These are phyloP conservation scores for Hemileia vastatrix DNA, from an alignment of 1,284 basidiomycete species.

Conservation along the genomic window DNA sequence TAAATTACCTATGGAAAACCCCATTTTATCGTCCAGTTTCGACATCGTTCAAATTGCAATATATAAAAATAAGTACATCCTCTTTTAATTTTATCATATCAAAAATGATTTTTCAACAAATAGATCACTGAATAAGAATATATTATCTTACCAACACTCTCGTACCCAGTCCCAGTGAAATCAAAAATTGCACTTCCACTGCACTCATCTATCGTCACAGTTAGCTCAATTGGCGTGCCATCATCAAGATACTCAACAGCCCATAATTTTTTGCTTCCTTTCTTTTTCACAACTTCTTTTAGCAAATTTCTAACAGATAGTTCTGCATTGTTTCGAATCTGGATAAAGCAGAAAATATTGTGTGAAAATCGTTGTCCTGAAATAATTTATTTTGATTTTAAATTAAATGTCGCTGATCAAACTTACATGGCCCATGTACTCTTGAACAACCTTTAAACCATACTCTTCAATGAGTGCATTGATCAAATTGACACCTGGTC, in stretches of 20 bases:
- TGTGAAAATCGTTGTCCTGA: neutral
- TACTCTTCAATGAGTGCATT: constrained; percentile 71
- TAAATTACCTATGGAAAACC: constrained; percentile 14
- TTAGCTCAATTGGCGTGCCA: constrained; percentile 72
- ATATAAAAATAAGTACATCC: too few species aligned
- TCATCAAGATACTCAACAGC: constrained; percentile 76
- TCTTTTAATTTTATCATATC: too few species aligned
- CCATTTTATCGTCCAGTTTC: too few species aligned
- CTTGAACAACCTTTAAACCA: constrained; percentile 72
- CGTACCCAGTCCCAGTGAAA: constrained; percentile 57
- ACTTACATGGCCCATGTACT: constrained; percentile 67
- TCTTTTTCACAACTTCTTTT: constrained; percentile 59
- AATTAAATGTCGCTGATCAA: neutral
- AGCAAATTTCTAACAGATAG: constrained; percentile 74
- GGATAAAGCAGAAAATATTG: constrained; percentile 32
- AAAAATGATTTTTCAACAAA: too few species aligned
- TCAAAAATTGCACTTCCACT: constrained; percentile 77
- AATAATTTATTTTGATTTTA: neutral
- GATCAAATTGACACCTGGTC: constrained; percentile 35
- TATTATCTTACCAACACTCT: constrained; percentile 30
- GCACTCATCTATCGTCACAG: constrained; percentile 65
- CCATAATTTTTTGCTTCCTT: constrained; percentile 55
- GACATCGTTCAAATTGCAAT: too few species aligned
- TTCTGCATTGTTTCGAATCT: constrained; percentile 81
- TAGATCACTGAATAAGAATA: too few species aligned